A percentile compares a stretch with the other conserved stretches of the same genome.
Evolutionary conservation across 371 early-diverging fungal genomes (phyloP).

Genomic region (Blastocladiella emersonii): DNA sequence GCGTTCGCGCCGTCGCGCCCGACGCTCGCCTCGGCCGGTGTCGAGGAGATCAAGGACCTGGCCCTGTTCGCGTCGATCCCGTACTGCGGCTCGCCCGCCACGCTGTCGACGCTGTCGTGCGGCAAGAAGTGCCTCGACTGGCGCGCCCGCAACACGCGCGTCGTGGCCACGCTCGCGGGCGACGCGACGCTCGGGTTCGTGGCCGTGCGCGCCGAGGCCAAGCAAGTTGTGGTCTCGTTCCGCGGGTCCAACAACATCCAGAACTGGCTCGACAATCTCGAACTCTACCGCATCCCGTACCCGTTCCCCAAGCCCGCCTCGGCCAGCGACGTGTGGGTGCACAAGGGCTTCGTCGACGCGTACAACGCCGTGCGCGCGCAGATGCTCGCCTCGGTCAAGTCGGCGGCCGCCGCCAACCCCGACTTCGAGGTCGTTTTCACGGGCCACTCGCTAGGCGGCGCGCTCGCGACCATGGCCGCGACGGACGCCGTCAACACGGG

Average conservation of each 20-base stretch:
- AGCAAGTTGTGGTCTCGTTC: neutral
- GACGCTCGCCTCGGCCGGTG: neutral
- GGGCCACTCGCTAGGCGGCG: constrained; percentile 5
- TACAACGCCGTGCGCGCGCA: neutral
- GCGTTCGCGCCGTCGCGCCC: neutral
- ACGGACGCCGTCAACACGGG: neutral
- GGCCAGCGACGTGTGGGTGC: neutral
- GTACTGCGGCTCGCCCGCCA: neutral
- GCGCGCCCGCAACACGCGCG: neutral
- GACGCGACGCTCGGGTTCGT: neutral
- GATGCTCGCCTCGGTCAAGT: neutral
- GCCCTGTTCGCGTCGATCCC: neutral
- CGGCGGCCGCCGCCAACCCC: neutral
- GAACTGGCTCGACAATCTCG: neutral
- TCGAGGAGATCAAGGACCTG: neutral
- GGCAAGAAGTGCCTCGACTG: neutral
- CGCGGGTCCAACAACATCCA: constrained; percentile 1
- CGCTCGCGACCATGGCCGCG: neutral
- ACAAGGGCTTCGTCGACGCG: neutral
- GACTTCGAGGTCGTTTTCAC: neutral
- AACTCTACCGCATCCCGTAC: neutral
- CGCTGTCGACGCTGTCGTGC: neutral
- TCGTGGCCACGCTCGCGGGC: neutral
- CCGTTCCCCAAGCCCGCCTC: neutral
- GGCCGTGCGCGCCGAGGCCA: neutral